A percentile compares a stretch with the other conserved stretches of the same genome.
phyloP scores from a whole-genome alignment of 2,329 filamentous ascomycete genomes.

The Colletotrichum phormii region DNA sequence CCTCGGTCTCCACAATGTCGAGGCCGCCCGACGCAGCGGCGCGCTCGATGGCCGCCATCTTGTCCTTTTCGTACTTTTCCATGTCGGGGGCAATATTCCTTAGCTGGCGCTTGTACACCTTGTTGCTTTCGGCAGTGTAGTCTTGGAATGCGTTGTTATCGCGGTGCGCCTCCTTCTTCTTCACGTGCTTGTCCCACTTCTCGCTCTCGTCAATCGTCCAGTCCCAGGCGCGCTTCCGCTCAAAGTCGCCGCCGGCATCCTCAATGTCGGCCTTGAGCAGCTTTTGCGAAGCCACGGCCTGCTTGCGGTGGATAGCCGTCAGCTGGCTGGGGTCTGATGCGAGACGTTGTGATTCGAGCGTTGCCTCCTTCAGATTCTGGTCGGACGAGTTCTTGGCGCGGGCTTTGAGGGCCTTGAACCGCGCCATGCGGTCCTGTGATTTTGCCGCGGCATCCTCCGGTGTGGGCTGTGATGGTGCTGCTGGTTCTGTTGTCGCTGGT shows the following conservation, averaged over 20 bases:
- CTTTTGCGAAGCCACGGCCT: constrained; percentile 90
- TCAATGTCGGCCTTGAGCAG: constrained; percentile 92
- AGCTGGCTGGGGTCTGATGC: constrained; percentile 83
- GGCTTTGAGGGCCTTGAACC: constrained; percentile 89
- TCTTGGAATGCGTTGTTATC: constrained; percentile 93
- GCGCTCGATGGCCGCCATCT: constrained; percentile 84
- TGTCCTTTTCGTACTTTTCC: constrained; percentile 88
- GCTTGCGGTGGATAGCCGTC: constrained; percentile 82
- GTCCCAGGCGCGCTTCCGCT: constrained; percentile 98
- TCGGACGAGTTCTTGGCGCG: constrained; percentile 79
- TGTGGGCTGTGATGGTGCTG: constrained; percentile 32
- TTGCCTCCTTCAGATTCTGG: constrained; percentile 85
- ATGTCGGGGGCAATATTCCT: constrained; percentile 80
- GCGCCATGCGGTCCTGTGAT: constrained; percentile 76
- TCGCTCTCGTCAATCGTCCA: constrained; percentile 97
- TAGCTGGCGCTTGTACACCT: constrained; percentile 94
- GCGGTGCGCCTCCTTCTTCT: constrained; percentile 83
- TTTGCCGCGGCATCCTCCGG: constrained; percentile 51
- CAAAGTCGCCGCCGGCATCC: constrained; percentile 89
- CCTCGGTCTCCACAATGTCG: constrained; percentile 95
- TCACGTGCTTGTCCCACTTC: constrained; percentile 90
- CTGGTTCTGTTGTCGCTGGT: constrained; percentile 36
- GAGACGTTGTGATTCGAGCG: constrained; percentile 83
- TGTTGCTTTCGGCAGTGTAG: constrained; percentile 86
- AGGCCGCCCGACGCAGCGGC: constrained; percentile 87